Percentiles rank a stretch among this genome's conserved stretches.
These are phyloP conservation scores for Xylariomycetidae sp. DNA, from an alignment of 2,329 filamentous ascomycete genomes.

Conservation along the genomic window DNA sequence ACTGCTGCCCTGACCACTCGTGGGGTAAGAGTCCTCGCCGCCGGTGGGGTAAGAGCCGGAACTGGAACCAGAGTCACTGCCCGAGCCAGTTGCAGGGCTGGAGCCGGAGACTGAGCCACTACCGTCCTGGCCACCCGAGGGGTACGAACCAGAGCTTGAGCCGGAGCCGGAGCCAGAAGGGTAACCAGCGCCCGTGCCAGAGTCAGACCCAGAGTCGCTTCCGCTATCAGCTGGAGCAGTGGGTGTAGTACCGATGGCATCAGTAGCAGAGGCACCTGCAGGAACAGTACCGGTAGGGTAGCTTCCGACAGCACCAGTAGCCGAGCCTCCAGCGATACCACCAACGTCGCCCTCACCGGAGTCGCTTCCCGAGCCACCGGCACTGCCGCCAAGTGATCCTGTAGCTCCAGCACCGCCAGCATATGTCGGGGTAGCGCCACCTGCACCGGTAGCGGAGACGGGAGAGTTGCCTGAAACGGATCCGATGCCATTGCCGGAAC, in stretches of 20 bases:
- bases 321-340: neutral
- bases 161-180: neutral
- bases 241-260: neutral
- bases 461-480: too few relatives aligned
- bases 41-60: neutral
- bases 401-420: too few relatives aligned
- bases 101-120: neutral
- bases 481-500: too few relatives aligned
- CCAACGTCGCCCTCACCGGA: neutral
- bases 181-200: neutral
- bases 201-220: neutral
- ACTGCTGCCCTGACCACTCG: too few relatives aligned
- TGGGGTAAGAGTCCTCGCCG: too few relatives aligned
- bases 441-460: too few relatives aligned
- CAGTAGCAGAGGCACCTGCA: slow-evolving; percentile 1
- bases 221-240: neutral
- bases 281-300: neutral
- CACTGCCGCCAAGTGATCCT: neutral
- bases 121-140: too few relatives aligned
- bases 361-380: neutral
- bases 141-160: neutral
- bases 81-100: neutral
- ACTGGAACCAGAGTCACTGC: neutral
- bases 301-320: neutral
- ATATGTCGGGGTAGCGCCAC: too few relatives aligned